Evolutionary conservation across 257 asterid species (phyloP).

Genomic region (Voacanga thouarsii): DNA sequence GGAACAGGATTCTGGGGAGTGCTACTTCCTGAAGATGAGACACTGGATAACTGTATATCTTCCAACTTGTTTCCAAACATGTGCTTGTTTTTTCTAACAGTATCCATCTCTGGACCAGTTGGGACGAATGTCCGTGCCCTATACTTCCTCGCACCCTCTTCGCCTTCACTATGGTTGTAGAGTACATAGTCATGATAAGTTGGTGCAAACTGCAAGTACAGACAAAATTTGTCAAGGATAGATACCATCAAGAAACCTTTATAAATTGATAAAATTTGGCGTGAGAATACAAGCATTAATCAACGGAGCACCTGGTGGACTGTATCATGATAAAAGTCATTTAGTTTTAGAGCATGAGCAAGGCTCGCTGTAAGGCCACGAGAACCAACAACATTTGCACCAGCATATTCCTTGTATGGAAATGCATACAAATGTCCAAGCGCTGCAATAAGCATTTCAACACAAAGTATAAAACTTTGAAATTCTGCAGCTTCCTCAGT

Average conservation of each 20-base stretch:
- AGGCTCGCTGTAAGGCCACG: conserved; percentile 76
- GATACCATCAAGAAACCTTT: background rate
- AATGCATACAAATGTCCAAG: conserved; percentile 87
- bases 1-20: conserved; percentile 34
- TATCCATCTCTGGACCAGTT: conserved; percentile 92
- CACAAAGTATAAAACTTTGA: conserved; percentile 81
- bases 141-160: conserved; percentile 80
- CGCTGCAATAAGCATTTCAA: conserved; percentile 98
- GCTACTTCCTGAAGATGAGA: conserved; percentile 54
- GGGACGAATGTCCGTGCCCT: conserved; percentile 96
- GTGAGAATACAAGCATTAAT: background rate
- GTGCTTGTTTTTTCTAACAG: conserved; percentile 73
- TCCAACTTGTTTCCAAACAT: conserved; percentile 58
- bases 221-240: conserved; percentile 9
- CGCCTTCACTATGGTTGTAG: conserved; percentile 87
- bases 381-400: conserved; percentile 77
- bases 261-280: background rate
- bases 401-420: conserved; percentile 95
- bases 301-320: conserved; percentile 76
- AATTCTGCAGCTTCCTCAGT: conserved; percentile 91
- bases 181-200: conserved; percentile 95
- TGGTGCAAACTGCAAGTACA: conserved; percentile 78
- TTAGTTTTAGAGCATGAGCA: conserved; percentile 81
- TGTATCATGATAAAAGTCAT: conserved; percentile 89
- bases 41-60: conserved; percentile 54